Evolutionary conservation across 2,329 filamentous ascomycete species (phyloP), one percentile per base, ranked within the genome.

Genomic region (Apiospora kogelbergensis): DNA sequence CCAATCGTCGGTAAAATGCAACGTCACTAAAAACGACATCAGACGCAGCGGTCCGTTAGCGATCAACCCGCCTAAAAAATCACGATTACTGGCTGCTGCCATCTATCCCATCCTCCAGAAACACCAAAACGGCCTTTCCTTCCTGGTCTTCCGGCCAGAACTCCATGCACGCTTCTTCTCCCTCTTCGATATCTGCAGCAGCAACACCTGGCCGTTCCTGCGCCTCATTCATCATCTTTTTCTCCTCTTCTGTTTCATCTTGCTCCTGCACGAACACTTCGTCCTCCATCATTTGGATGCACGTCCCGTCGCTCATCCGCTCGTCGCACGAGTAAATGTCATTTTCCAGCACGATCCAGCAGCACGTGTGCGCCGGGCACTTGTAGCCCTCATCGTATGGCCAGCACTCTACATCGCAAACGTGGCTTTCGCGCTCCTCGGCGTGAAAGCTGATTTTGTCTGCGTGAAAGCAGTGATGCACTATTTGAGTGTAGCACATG

Each of bases 1-100:
- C 11, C 53, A 60, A 60, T 60, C 33, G 53, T 60, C 53, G 53
- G 53, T n/a, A 60, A 60, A 60, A 60, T 60, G 53, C 53, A 37
- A 22, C 53, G 6, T 60, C 30, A 30, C 30, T 60, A 57, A 57
- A 57, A 57, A 10, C 9, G 26, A 33, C 48, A 33, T 33, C 26
- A 17, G 48, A 57, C 48, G 48, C 48, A 33, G 48, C 48, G 15
- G 26, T 24, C 26, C 26, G 10, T 33, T 57, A 57, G 48, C 48
- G 48, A 57, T 6, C 48, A 57, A 33, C 48, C 48, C 48, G 26
- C 48, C 26, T 33, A 57, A 57, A 60, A 15, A 1, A 20, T 10
- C 37, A 11, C 37, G 37, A 40, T 37, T 37, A 37, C 20, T 37
- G 3, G 9, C 15, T 20, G 9, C 10, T n/a, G n/a, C n/a, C n/a